A percentile compares a stretch with the other conserved stretches of the same genome.
phyloP scores from a whole-genome alignment of 352 stramenopile genomes.

The Thraustotheca clavata region DNA sequence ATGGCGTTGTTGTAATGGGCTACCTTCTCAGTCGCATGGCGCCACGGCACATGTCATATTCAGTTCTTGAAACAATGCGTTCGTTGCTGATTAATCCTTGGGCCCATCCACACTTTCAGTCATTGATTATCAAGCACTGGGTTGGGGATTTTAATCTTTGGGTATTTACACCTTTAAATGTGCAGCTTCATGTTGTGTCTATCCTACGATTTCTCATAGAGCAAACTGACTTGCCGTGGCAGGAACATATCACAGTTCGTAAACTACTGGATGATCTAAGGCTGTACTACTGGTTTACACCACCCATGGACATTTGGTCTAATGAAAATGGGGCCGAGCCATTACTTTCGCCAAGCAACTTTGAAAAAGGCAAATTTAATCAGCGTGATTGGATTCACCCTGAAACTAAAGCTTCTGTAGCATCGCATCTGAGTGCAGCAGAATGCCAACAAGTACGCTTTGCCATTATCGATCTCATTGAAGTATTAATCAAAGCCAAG shows the following conservation, averaged over 20 bases:
- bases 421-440: neutral
- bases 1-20: constrained; percentile 9
- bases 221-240: neutral
- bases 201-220: constrained; percentile 4
- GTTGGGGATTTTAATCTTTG: constrained; percentile 12
- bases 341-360: constrained; percentile 4
- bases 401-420: constrained; percentile 7
- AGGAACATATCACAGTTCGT: neutral
- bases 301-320: constrained; percentile 1
- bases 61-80: constrained; percentile 6
- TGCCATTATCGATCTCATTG: neutral
- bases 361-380: constrained; percentile 13
- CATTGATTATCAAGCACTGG: constrained; percentile 4
- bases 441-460: neutral
- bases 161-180: constrained; percentile 4
- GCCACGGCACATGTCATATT: constrained; percentile 2
- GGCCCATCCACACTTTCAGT: neutral
- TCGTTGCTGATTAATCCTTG: neutral
- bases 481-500: neutral
- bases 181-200: constrained; percentile 14
- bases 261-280: constrained; percentile 18
- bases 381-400: constrained; percentile 12
- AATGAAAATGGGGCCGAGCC: neutral
- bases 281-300: constrained; percentile 20
- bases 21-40: constrained; percentile 19